Base-by-base conservation (phyloP, 805 yeast species). In the Starmerella floricola region DNA sequence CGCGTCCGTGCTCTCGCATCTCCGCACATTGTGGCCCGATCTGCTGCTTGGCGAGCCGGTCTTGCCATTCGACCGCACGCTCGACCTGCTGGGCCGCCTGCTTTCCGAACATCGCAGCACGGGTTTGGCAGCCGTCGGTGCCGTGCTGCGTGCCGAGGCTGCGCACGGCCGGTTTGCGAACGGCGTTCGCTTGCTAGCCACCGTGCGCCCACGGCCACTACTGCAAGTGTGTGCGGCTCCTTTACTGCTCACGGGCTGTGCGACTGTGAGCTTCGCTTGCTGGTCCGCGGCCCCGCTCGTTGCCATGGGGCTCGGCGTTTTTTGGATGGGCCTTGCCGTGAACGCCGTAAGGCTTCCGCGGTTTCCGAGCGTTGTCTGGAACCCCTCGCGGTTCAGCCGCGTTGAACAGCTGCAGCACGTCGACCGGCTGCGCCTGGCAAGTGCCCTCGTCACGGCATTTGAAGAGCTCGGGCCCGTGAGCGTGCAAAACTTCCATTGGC, bases 401-500 rank as follows among this genome's bases (percentile, higher is more conserved):
- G 12, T 33, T 12, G 27, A 16, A 11, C 36, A n/a, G 11, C 18
- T 26, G 24, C 34, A 40, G 6, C 19, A 31, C 27, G 23, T 32
- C 15, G 32, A 36, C 18, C 42, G 49, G 23, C 48, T 55, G 15
- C 27, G 12, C 13, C 38, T 52, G 44, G 50, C 55, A 8, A 33
- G 21, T n/a, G 24, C 27, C 4, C 21, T 33, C 13, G 49, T 55
- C 4, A 45, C 45, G 13, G 52, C 45, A 36, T 51, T 44, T 24
- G 55, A 52, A 13, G 57, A 56, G 20, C 36, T 31, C 40, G 40
- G 17, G 42, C 38, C 37, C 34, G 46, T 30, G 29, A 46, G 37
- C 38, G 45, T 44, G 17, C 43, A 32, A 11, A 41, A 37, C 35
- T 48, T 31, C 34, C 52, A 48, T 29, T 39, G 36, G 8, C 21